Evolutionary conservation across 1,284 basidiomycete genomes (phyloP).

Genomic region (Tilletia setariae): DNA sequence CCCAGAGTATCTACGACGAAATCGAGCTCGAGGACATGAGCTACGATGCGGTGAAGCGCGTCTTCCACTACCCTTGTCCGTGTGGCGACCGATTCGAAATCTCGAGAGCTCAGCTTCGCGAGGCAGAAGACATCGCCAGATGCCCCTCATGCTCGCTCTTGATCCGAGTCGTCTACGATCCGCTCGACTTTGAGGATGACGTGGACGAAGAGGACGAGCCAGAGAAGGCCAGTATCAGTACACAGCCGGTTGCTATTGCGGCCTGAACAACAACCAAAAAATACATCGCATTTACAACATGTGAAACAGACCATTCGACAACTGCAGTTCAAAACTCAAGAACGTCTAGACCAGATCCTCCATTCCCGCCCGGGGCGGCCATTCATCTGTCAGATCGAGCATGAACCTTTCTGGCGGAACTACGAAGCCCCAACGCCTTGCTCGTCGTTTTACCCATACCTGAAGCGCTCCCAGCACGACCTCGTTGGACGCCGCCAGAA

Average conservation of each 20-base stretch:
- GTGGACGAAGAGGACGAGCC: constrained; percentile 1
- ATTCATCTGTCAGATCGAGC: too few relatives aligned
- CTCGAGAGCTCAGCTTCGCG: constrained; percentile 71
- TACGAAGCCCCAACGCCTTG: too few relatives aligned
- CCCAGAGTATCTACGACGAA: constrained; percentile 43
- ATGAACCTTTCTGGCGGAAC: too few relatives aligned
- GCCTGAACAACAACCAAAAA: constrained; percentile 6
- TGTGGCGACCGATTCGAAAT: constrained; percentile 99
- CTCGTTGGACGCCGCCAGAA: too few relatives aligned
- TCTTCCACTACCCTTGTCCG: constrained; percentile 89
- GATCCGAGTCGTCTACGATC: constrained; percentile 90
- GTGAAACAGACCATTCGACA: too few relatives aligned
- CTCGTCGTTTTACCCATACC: background rate
- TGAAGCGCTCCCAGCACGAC: background rate
- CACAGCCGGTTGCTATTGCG: background rate
- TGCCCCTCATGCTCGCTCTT: constrained; percentile 94
- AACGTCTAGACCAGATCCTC: too few relatives aligned
- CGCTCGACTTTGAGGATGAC: constrained; percentile 60
- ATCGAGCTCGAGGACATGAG: constrained; percentile 54
- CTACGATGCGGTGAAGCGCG: constrained; percentile 48
- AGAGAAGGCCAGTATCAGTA: background rate
- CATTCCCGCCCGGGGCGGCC: too few relatives aligned
- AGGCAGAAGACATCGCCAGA: constrained; percentile 92
- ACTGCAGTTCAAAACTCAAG: too few relatives aligned
- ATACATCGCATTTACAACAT: too few relatives aligned